These are phyloP conservation scores for Chaetoscypha palmicola DNA, from an alignment of 2,329 filamentous ascomycete species.

Conservation along the genomic window DNA sequence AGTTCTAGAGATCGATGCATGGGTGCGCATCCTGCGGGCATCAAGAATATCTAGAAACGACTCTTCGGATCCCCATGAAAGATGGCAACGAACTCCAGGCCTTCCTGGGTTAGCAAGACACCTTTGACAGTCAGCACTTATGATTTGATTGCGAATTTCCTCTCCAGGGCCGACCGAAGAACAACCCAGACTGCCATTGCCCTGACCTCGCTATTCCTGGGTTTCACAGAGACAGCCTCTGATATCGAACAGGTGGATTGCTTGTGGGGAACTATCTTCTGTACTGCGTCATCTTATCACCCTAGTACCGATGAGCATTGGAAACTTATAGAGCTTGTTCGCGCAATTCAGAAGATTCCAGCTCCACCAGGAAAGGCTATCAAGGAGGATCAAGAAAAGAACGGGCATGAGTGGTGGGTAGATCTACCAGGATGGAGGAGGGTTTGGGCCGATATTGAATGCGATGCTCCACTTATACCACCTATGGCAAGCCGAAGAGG, in stretches of 20 bases:
- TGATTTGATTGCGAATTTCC: conserved; percentile 1
- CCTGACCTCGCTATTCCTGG: conserved; percentile 2
- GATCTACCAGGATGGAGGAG: conserved; percentile 3
- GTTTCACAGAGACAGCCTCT: not conserved
- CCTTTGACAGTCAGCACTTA: not conserved
- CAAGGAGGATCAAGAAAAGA: not conserved
- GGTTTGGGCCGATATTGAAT: conserved; percentile 4
- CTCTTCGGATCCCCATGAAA: not conserved
- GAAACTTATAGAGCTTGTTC: conserved; percentile 2
- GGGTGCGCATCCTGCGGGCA: not conserved
- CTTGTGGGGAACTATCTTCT: conserved; percentile 6
- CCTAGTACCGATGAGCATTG: not conserved
- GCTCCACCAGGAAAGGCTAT: not conserved
- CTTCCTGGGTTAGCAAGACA: conserved; percentile 1
- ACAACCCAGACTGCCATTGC: not conserved
- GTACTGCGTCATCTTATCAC: conserved; percentile 1
- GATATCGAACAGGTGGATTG: not conserved
- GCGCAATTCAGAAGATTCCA: conserved; percentile 2
- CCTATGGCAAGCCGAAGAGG: not conserved
- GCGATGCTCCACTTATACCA: conserved; percentile 1
- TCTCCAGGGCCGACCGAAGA: not conserved
- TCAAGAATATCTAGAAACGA: not conserved
- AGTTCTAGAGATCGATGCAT: too few relatives aligned
- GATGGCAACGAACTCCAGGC: conserved; percentile 3
- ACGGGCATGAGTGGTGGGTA: not conserved